Percentiles rank a stretch among this genome's conserved stretches.
Evolutionary conservation across 1,139 yeast species (phyloP).

Genomic region (Kazachstania sp.): DNA sequence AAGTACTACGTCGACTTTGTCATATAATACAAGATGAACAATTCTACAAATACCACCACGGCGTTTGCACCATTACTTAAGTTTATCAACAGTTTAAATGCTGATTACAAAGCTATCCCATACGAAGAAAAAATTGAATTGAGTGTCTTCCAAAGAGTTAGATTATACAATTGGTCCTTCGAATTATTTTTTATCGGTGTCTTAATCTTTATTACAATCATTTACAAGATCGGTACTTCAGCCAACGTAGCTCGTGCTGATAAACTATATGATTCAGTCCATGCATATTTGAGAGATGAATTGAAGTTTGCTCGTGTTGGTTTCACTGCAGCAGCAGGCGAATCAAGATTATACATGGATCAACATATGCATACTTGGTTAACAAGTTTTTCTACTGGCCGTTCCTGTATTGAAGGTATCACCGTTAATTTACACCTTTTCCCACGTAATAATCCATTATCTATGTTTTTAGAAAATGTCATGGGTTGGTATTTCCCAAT

Average conservation of each 20-base stretch:
- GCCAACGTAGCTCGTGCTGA: conserved; percentile 52
- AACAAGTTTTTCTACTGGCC: conserved; percentile 82
- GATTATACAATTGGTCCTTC: conserved; percentile 58
- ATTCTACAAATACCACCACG: conserved; percentile 4
- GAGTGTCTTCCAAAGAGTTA: conserved; percentile 42
- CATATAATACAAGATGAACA: conserved; percentile 8
- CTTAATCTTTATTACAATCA: conserved; percentile 37
- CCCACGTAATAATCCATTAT: conserved; percentile 73
- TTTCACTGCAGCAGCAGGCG: conserved; percentile 35
- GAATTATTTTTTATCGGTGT: conserved; percentile 53
- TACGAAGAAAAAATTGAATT: conserved; percentile 45
- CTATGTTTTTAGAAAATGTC: conserved; percentile 38
- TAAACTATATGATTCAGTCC: conserved; percentile 40
- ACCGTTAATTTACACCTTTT: conserved; percentile 54
- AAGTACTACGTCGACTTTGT: too few relatives aligned
- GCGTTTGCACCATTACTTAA: conserved; percentile 5
- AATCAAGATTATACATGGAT: conserved; percentile 39
- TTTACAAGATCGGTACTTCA: conserved; percentile 48
- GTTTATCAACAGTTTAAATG: conserved; percentile 16
- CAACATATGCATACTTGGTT: conserved; percentile 62
- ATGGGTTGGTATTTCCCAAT: conserved; percentile 47
- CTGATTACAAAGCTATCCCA: conserved; percentile 36
- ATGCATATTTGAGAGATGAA: conserved; percentile 41
- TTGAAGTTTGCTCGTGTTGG: conserved; percentile 77
- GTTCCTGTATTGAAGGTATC: conserved; percentile 62